These are phyloP conservation scores for Plenodomus tracheiphilus DNA, from an alignment of 2,329 filamentous ascomycete species.

Conservation along the genomic window DNA sequence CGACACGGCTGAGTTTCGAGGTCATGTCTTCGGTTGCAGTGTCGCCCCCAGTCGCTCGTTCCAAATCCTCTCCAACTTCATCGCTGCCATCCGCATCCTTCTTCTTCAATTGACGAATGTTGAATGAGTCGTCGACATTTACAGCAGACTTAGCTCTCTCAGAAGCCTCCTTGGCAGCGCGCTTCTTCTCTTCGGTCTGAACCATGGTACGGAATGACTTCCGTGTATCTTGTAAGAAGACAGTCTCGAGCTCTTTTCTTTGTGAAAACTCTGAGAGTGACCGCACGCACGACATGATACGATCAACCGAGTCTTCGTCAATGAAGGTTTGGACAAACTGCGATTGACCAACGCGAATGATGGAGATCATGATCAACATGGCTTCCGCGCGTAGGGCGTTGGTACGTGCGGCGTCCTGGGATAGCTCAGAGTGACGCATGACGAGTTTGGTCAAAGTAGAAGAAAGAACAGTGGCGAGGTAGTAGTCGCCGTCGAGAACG, in stretches of 20 bases:
- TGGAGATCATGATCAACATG: constrained; percentile 99
- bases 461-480: constrained; percentile 90
- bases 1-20: constrained; percentile 92
- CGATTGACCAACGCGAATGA: constrained; percentile 97
- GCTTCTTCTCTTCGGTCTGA: constrained; percentile 95
- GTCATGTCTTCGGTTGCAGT: constrained; percentile 80
- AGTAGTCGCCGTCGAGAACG: constrained; percentile 96
- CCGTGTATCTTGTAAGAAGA: constrained; percentile 91
- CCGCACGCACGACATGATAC: constrained; percentile 96
- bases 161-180: constrained; percentile 87
- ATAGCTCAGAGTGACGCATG: constrained; percentile 95
- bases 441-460: constrained; percentile 96
- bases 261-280: constrained; percentile 87
- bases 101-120: constrained; percentile 90
- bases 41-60: constrained; percentile 92
- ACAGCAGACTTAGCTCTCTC: constrained; percentile 93
- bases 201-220: constrained; percentile 98
- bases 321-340: constrained; percentile 97
- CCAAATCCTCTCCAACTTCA: constrained; percentile 85
- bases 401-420: constrained; percentile 79
- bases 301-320: constrained; percentile 96
- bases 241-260: constrained; percentile 86
- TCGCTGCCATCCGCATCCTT: constrained; percentile 79
- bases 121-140: constrained; percentile 92
- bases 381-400: constrained; percentile 94